Evolutionary conservation across 495 filamentous ascomycete species (phyloP).

Genomic region (Hypoxylon rickii): DNA sequence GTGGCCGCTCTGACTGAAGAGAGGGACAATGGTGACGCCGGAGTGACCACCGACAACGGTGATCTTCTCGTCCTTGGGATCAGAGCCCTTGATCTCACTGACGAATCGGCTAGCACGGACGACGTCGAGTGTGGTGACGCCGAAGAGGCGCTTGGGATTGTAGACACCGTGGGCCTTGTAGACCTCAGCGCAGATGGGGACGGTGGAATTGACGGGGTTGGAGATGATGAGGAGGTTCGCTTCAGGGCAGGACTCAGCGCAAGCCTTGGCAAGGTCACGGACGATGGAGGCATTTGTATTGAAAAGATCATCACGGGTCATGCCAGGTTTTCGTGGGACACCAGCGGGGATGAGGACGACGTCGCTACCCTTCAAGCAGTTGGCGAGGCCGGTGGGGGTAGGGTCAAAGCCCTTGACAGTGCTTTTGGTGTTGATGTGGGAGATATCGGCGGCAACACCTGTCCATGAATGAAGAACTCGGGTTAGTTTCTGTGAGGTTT

Average conservation of each 20-base stretch:
- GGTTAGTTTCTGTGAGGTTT: neutral
- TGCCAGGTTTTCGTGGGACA: slow-evolving; percentile 98
- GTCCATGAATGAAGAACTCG: slow-evolving; percentile 8
- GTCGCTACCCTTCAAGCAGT: slow-evolving; percentile 81
- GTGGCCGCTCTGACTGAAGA: slow-evolving; percentile 92
- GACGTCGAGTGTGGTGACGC: slow-evolving; percentile 98
- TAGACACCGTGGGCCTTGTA: slow-evolving; percentile 93
- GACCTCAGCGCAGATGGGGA: slow-evolving; percentile 95
- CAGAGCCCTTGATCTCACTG: slow-evolving; percentile 84
- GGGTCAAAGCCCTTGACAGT: slow-evolving; percentile 86
- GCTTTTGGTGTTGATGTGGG: slow-evolving; percentile 99
- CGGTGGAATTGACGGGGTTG: slow-evolving; percentile 99
- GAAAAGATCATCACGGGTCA: slow-evolving; percentile 99
- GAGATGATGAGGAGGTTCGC: slow-evolving; percentile 97
- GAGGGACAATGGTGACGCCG: slow-evolving; percentile 95
- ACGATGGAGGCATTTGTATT: slow-evolving; percentile 99
- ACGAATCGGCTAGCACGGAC: slow-evolving; percentile 98
- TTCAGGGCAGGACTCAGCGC: slow-evolving; percentile 83
- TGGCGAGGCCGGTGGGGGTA: slow-evolving; percentile 71
- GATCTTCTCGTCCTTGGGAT: slow-evolving; percentile 91
- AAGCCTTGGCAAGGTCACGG: slow-evolving; percentile 95
- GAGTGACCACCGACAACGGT: slow-evolving; percentile 97
- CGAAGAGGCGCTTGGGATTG: slow-evolving; percentile 98
- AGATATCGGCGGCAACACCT: slow-evolving; percentile 98
- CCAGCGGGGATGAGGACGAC: slow-evolving; percentile 97